A percentile compares a stretch with the other conserved stretches of the same genome.
Evolutionary conservation across 352 stramenopile species (phyloP).

Genomic region (Albugo candida): DNA sequence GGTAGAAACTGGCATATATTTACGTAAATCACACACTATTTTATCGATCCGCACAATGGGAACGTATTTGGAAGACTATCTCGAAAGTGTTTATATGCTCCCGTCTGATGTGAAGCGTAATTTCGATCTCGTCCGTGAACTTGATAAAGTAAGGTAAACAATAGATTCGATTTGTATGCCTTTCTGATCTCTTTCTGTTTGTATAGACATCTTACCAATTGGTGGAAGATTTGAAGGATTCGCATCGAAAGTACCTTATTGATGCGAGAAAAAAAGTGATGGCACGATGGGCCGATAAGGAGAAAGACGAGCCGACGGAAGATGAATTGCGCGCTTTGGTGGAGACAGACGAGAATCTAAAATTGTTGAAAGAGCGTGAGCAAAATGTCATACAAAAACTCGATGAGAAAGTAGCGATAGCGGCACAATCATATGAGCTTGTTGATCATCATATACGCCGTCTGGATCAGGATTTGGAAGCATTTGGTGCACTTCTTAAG

Average conservation of each 20-base stretch:
- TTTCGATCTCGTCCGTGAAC: slow-evolving; percentile 77
- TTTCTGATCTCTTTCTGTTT: background rate
- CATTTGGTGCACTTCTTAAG: slow-evolving; percentile 44
- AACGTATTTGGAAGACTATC: slow-evolving; percentile 73
- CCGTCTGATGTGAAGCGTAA: slow-evolving; percentile 80
- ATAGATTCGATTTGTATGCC: background rate
- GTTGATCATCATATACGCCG: slow-evolving; percentile 74
- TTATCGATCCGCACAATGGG: slow-evolving; percentile 20
- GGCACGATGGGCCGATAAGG: slow-evolving; percentile 26
- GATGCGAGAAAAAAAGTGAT: slow-evolving; percentile 38
- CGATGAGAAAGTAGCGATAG: slow-evolving; percentile 77
- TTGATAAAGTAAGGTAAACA: slow-evolving; percentile 47
- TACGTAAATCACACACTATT: too few relatives aligned
- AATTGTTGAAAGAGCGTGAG: slow-evolving; percentile 29
- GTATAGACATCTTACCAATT: slow-evolving; percentile 52
- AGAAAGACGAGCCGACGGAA: slow-evolving; percentile 26
- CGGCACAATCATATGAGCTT: slow-evolving; percentile 69
- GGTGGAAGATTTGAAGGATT: slow-evolving; percentile 46
- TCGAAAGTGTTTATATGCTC: slow-evolving; percentile 81
- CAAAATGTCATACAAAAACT: slow-evolving; percentile 64
- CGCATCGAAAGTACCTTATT: slow-evolving; percentile 41
- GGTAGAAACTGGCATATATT: too few relatives aligned
- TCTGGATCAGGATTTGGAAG: slow-evolving; percentile 56
- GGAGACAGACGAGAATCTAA: slow-evolving; percentile 24
- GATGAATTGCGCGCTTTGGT: slow-evolving; percentile 45